Base-by-base conservation (phyloP, 306 rosid species). In the Hippophae tibetana region DNA sequence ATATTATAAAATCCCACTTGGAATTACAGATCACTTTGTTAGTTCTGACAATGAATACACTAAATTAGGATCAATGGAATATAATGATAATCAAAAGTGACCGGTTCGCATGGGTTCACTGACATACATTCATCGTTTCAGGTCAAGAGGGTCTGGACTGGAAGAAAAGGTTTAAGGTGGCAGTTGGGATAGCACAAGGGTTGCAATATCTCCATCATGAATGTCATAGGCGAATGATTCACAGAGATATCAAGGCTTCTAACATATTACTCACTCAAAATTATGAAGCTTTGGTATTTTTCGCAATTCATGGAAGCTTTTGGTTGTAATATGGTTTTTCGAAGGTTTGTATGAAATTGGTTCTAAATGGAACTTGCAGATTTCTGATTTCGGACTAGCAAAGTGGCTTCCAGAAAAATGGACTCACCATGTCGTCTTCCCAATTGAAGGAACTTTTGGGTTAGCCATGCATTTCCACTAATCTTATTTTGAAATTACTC, bases 391-490 rank as follows among this genome's bases (percentile, higher is more conserved):
- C 47, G 99, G 99, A 69, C 75, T 93, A 2, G 99, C 99, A 26
- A 93, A 93, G 69, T 93, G 99, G 99, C 94, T 93, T 18, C 99
- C 99, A 0, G 83, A 78, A 52, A 93, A 82, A 56, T 93, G 99
- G 99, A 68, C 81, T 8, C 95, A 93, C 73, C 99, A 93, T 61
- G 85, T 93, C 45, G 94, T 86, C 49, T 93, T 75, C 79, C 99
- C 99, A 42, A 86, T 93, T 53, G 99, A 93, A 75, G 99, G 99
- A 67, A 93, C 99, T 73, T 93, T 93, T 42, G 99, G 99, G 99
- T 92, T 57, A 72, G 93, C 59, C 53, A 12, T 13, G 63, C 61
- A 40, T 47, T 67, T 59, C 62, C 73, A 41, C 31, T 18, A 43
- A 25, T 52, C 26, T n/a, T 52, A 18, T 52, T 31, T 61, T 62